phyloP scores from a whole-genome alignment of 1,139 yeast species.

The Taphrina pruni region DNA sequence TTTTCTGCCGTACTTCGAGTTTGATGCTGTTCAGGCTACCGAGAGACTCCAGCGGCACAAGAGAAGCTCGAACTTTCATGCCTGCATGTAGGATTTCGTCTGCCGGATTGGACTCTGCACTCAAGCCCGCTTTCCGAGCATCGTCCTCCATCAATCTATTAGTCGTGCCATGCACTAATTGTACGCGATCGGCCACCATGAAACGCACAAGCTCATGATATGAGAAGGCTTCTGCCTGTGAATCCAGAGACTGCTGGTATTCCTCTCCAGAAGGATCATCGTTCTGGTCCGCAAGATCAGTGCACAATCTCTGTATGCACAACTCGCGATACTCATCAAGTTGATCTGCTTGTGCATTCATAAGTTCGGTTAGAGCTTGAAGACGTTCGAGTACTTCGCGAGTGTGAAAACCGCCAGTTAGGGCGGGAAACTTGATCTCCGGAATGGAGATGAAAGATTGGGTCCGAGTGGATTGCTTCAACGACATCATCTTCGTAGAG shows the following conservation, averaged over 20 bases:
- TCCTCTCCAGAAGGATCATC: constrained; percentile 73
- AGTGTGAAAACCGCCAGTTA: constrained; percentile 48
- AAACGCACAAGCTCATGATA: constrained; percentile 67
- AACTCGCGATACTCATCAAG: constrained; percentile 63
- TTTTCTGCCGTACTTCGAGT: constrained; percentile 9
- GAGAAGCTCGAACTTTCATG: background rate
- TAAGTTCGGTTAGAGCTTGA: constrained; percentile 49
- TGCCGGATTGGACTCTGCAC: background rate
- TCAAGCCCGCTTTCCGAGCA: constrained; percentile 21
- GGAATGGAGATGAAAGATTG: constrained; percentile 48
- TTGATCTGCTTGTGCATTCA: constrained; percentile 65
- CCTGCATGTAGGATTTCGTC: constrained; percentile 19
- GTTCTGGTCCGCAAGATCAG: constrained; percentile 57
- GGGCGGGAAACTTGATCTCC: constrained; percentile 46
- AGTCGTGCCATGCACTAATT: constrained; percentile 54
- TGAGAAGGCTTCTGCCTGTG: constrained; percentile 72
- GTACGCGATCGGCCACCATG: constrained; percentile 64
- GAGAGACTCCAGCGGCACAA: background rate
- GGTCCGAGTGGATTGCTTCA: constrained; percentile 43
- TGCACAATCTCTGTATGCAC: constrained; percentile 57
- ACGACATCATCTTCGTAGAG: constrained; percentile 45
- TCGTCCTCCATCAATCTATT: constrained; percentile 46
- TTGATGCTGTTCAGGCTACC: constrained; percentile 13
- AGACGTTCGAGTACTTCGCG: constrained; percentile 46
- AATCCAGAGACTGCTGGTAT: constrained; percentile 71